These are phyloP conservation scores for Xylaria digitata DNA, from an alignment of 2,329 filamentous ascomycete genomes.

Conservation along the genomic window DNA sequence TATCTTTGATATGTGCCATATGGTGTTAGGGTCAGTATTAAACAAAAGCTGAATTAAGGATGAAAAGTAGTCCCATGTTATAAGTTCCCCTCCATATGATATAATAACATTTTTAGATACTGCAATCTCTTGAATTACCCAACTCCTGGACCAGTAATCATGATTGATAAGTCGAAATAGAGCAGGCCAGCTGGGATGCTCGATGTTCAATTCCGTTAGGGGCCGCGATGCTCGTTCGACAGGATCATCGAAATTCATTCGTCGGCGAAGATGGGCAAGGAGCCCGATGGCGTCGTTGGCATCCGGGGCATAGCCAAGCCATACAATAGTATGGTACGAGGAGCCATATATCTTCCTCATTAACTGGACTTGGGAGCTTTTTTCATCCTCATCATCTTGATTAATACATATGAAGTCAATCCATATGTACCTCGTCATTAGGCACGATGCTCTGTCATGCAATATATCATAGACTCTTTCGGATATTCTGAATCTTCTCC, in stretches of 20 bases:
- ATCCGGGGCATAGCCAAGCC: constrained; percentile 22
- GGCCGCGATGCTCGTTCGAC: constrained; percentile 13
- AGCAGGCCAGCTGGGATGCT: constrained; percentile 12
- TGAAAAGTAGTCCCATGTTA: constrained; percentile 19
- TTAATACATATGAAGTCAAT: constrained; percentile 25
- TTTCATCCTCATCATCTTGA: constrained; percentile 16
- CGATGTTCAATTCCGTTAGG: constrained; percentile 10
- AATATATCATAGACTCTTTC: constrained; percentile 20
- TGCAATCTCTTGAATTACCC: constrained; percentile 23
- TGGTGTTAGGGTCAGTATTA: constrained; percentile 2
- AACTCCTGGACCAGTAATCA: constrained; percentile 17
- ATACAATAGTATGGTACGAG: constrained; percentile 10
- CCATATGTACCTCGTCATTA: constrained; percentile 21
- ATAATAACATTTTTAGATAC: constrained; percentile 8
- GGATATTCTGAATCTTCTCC: neutral
- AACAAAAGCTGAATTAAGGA: constrained; percentile 2
- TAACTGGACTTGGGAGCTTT: constrained; percentile 19
- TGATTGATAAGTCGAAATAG: constrained; percentile 15
- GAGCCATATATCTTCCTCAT: constrained; percentile 22
- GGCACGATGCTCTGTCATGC: constrained; percentile 17
- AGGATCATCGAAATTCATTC: constrained; percentile 4
- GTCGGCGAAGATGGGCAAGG: constrained; percentile 1
- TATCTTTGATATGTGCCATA: constrained; percentile 24
- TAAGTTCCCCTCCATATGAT: constrained; percentile 17
- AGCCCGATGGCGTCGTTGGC: constrained; percentile 18